Evolutionary conservation across 148 eudicot genomes (phyloP), one percentile per base, ranked within the genome.

Genomic region (Silene conica): DNA sequence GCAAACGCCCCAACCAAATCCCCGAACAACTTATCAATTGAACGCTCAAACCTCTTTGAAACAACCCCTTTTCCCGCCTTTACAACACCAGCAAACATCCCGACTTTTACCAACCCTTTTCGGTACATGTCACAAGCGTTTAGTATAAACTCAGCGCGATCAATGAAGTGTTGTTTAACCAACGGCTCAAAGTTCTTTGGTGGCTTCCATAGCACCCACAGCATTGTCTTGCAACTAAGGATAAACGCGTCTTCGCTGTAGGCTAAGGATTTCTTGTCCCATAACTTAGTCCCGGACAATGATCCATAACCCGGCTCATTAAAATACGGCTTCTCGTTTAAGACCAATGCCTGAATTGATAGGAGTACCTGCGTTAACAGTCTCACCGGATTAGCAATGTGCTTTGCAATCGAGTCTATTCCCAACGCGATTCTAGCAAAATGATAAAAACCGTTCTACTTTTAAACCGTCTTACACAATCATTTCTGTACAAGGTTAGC

Each of bases 341-440:
- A 83, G 55, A 94, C 93, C 5, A 94, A 88, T 5, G 88, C 98
- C 70, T 94, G 97, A 52, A 94, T 80, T 3, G 98, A 94, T 12
- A 94, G 83, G 22, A 94, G 78, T 5, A 94, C 70, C 84, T 93
- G 97, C 43, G 21, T 5, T 1, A 6, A 14, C 18, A 0, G 21
- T 13, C 5, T 13, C 5, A 45, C 26, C 43, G 20, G n/a, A 6
- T 21, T 43, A 5, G 15, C 10, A 34, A 60, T 26, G 55, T 13
- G 55, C 3, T 31, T 31, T 31, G 3, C n/a, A n/a, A n/a, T n/a
- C 34, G 34, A 31, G 34, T 31, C 5, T 31, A 5, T 31, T 31
- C 34, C 34, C 4, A 11, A 50, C 55, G 14, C 4, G 55, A 50
- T 50, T 38, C 43, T 38, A 38, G 43, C 7, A 38, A 5, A 38